These are phyloP conservation scores for Malbranchea zuffiana DNA, from an alignment of 2,329 filamentous ascomycete species.

Conservation along the genomic window DNA sequence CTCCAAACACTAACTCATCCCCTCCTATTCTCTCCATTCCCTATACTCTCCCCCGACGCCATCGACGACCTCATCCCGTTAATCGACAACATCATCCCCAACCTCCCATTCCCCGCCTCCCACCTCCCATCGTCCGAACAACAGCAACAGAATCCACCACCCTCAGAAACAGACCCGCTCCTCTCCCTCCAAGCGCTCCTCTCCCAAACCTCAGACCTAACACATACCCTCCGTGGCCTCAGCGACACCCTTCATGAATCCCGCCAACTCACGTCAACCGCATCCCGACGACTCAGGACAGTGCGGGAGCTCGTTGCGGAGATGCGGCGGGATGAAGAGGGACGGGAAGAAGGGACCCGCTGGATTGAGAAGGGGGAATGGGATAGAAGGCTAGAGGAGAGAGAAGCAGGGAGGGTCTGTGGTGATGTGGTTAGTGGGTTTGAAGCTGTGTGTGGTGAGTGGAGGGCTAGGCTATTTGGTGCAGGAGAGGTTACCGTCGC, in stretches of 20 bases:
- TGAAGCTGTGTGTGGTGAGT: slow-evolving; percentile 76
- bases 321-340: slow-evolving; percentile 70
- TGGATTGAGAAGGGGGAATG: slow-evolving; percentile 78
- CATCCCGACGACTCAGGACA: slow-evolving; percentile 65
- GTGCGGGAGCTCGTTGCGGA: slow-evolving; percentile 79
- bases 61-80: slow-evolving; percentile 49
- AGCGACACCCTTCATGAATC: slow-evolving; percentile 92
- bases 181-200: slow-evolving; percentile 59
- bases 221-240: slow-evolving; percentile 72
- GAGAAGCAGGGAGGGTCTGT: slow-evolving; percentile 77
- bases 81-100: slow-evolving; percentile 43
- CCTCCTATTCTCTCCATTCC: slow-evolving; percentile 47
- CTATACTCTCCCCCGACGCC: slow-evolving; percentile 41
- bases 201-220: slow-evolving; percentile 58
- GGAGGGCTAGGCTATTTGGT: slow-evolving; percentile 65
- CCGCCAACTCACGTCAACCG: slow-evolving; percentile 72
- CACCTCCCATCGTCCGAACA: slow-evolving; percentile 19
- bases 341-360: slow-evolving; percentile 66
- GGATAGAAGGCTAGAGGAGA: slow-evolving; percentile 61
- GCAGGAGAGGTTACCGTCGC: slow-evolving; percentile 20
- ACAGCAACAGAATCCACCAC: slow-evolving; percentile 21
- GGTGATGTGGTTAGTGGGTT: slow-evolving; percentile 84
- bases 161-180: slow-evolving; percentile 38
- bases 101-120: slow-evolving; percentile 39
- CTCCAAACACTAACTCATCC: slow-evolving; percentile 49